Base-by-base conservation (phyloP, 1,284 basidiomycete species). In the Heimioporus retisporus region DNA sequence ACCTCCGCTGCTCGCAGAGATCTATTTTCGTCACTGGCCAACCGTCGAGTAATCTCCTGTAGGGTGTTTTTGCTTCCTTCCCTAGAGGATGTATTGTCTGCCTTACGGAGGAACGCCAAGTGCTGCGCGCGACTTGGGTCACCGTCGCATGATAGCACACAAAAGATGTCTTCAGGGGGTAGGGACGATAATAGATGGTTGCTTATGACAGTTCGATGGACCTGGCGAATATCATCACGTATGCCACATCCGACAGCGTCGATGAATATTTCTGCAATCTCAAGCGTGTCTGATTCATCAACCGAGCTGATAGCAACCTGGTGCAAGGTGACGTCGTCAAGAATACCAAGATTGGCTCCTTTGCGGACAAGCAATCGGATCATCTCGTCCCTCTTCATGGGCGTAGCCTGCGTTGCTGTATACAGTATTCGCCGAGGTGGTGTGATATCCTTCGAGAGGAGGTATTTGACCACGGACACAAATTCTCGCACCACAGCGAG, bases 401-500 rank as follows among this genome's bases (percentile, higher is more conserved):
- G 0, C 4, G 48, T 43, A 8, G 18, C 48, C 23, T 50, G 69
- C 2, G 53, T 18, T 13, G 61, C 59, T 8, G 56, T 8, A 31
- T 65, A 65, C 13, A 71, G 31, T 14, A 68, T 60, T 23, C 43
- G 65, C 2, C 31, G 21, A 0, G 65, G 69, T 25, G 58, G 69
- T 4, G 5, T 35, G 11, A 50, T 42, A 4, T 16, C 46, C 42
- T 2, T 31, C 11, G 58, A 68, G 25, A 69, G 51, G 4, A 71
- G 44, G 23, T 71, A 68, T 14, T 71, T 46, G 19, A 68, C 65
- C 0, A 68, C 55, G 15, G 59, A 61, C 5, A 71, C 13, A 13
- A 68, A 59, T 35, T 61, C 69, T 11, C 57, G 53, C 3, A 16
- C 16, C 25, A 53, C 51, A n/a, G 51, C 51, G 15, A 53, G 6